Evolutionary conservation across 2,329 filamentous ascomycete species (phyloP).

Genomic region (Pseudocercospora eumusae): DNA sequence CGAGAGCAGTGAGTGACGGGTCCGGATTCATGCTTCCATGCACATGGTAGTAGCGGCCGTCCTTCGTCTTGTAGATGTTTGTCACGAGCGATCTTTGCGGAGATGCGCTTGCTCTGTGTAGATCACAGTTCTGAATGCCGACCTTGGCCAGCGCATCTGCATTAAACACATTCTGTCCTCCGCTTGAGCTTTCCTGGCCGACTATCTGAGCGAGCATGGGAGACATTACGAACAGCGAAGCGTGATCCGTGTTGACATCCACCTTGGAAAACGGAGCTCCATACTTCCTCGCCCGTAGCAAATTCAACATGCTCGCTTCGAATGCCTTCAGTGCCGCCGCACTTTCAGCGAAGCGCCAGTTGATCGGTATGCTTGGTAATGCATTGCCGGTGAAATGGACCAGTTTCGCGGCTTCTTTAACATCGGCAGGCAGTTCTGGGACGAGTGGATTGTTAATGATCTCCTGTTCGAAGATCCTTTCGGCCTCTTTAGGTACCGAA

Average conservation of each 20-base stretch:
- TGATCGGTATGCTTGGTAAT: slow-evolving; percentile 54
- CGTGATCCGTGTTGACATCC: slow-evolving; percentile 28
- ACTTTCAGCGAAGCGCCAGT: slow-evolving; percentile 60
- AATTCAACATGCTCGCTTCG: slow-evolving; percentile 28
- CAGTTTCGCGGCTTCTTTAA: slow-evolving; percentile 43
- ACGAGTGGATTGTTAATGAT: slow-evolving; percentile 49
- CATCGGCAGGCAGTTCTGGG: slow-evolving; percentile 42
- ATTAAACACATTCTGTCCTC: not conserved
- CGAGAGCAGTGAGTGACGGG: slow-evolving; percentile 42
- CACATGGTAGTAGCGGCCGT: slow-evolving; percentile 51
- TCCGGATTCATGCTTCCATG: slow-evolving; percentile 53
- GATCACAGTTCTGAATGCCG: slow-evolving; percentile 25
- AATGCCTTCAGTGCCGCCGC: slow-evolving; percentile 41
- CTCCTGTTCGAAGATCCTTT: slow-evolving; percentile 43
- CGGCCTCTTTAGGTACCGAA: slow-evolving; percentile 26
- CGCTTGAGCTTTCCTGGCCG: not conserved
- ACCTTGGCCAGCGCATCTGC: slow-evolving; percentile 10
- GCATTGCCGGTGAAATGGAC: slow-evolving; percentile 46
- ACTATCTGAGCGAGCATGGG: slow-evolving; percentile 18
- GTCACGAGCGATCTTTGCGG: slow-evolving; percentile 37
- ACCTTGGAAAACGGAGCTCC: slow-evolving; percentile 20
- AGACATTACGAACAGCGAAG: slow-evolving; percentile 32
- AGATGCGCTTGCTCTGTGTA: slow-evolving; percentile 19
- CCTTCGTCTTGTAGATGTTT: slow-evolving; percentile 52
- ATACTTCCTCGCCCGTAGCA: slow-evolving; percentile 27